phyloP scores from a whole-genome alignment of 2,329 filamentous ascomycete genomes.

The Talaromyces pinophilus region DNA sequence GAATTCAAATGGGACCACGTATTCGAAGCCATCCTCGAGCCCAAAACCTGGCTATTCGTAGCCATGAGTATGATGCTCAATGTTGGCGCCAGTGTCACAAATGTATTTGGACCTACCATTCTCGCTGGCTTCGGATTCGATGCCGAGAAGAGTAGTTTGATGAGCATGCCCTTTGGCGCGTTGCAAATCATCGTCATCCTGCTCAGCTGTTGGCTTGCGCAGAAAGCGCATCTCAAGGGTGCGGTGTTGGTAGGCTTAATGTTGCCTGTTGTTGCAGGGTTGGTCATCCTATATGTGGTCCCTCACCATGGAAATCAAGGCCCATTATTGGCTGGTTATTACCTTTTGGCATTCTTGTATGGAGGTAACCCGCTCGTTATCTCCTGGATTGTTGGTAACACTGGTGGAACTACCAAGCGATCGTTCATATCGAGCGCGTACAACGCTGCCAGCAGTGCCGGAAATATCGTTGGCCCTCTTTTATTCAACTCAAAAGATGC shows the following conservation, averaged over 20 bases:
- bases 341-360: conserved; percentile 66
- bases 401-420: conserved; percentile 67
- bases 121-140: conserved; percentile 62
- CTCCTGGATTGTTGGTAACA: conserved; percentile 69
- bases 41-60: conserved; percentile 48
- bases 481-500: conserved; percentile 61
- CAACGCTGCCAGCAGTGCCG: conserved; percentile 62
- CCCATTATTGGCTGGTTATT: conserved; percentile 61
- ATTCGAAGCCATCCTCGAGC: conserved; percentile 44
- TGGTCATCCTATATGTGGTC: conserved; percentile 57
- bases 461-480: conserved; percentile 68
- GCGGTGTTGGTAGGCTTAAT: conserved; percentile 57
- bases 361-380: conserved; percentile 67
- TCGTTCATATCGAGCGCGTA: conserved; percentile 65
- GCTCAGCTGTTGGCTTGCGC: conserved; percentile 59
- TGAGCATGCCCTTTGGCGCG: conserved; percentile 68
- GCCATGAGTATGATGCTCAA: conserved; percentile 63
- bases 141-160: conserved; percentile 58
- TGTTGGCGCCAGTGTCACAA: conserved; percentile 63
- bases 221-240: conserved; percentile 60
- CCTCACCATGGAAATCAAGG: conserved; percentile 45
- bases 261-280: conserved; percentile 60
- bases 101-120: conserved; percentile 66
- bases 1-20: conserved; percentile 51
- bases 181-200: conserved; percentile 63